A percentile compares a stretch with the other conserved stretches of the same genome.
phyloP scores from a whole-genome alignment of 345 rosid genomes.

The Eucalyptus guilfoylei region DNA sequence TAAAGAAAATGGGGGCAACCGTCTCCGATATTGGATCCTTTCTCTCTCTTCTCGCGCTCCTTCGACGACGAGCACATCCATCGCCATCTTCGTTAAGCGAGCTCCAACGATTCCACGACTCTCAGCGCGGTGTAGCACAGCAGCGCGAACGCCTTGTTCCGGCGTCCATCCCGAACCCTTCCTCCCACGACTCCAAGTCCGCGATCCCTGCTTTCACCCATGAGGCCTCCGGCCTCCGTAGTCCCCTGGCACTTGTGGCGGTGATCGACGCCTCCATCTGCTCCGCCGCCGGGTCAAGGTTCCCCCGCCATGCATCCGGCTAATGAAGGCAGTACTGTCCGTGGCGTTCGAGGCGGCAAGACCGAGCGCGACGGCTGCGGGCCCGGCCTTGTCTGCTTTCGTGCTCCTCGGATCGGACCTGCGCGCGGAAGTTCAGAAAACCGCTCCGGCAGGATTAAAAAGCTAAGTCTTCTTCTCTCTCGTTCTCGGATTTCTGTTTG shows the following conservation, averaged over 20 bases:
- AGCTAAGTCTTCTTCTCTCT: not conserved
- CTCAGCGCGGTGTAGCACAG: not conserved
- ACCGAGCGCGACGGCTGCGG: not conserved
- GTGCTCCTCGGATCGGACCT: not conserved
- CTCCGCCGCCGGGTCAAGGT: not conserved
- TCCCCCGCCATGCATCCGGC: not conserved
- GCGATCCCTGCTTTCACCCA: too few relatives aligned
- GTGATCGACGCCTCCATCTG: not conserved
- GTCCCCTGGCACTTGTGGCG: not conserved
- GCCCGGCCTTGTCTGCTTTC: not conserved
- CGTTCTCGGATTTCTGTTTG: not conserved
- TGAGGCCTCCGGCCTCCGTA: too few relatives aligned
- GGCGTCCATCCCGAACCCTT: too few relatives aligned
- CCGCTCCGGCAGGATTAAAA: not conserved
- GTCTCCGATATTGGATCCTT: not conserved
- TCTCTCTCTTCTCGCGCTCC: not conserved
- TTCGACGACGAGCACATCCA: not conserved
- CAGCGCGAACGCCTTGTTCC: not conserved
- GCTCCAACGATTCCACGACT: not conserved
- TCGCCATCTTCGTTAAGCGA: not conserved
- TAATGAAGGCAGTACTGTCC: not conserved
- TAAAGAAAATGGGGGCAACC: not conserved
- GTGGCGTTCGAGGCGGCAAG: not conserved
- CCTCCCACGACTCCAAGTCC: too few relatives aligned
- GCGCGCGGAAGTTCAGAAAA: not conserved